Percentiles rank a stretch among this genome's conserved stretches.
These are phyloP conservation scores for Pontederia crassipes DNA, from an alignment of 176 grass and related monocot species.

Conservation along the genomic window DNA sequence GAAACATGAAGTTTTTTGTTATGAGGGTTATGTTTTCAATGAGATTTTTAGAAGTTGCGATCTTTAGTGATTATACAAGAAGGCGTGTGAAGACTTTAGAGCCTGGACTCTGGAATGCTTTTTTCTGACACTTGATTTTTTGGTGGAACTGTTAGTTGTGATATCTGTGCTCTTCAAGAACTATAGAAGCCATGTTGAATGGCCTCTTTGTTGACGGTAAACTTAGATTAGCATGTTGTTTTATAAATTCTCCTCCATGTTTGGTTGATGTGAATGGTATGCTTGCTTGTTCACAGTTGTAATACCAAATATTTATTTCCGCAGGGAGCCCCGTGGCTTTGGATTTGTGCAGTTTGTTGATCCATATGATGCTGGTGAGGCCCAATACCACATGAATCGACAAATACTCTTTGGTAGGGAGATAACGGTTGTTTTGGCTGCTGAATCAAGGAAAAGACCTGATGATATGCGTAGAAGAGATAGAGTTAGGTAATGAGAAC, in stretches of 20 bases:
- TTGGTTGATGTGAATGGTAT: constrained; percentile 16
- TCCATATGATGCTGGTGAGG: constrained; percentile 75
- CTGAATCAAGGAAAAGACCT: constrained; percentile 81
- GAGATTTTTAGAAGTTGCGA: too few species aligned
- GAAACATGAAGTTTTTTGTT: too few species aligned
- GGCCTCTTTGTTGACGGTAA: constrained; percentile 37
- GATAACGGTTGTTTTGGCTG: constrained; percentile 93
- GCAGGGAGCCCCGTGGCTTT: constrained; percentile 84
- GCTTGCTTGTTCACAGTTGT: constrained; percentile 2
- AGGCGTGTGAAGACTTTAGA: constrained; percentile 45
- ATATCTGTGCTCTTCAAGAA: constrained; percentile 44
- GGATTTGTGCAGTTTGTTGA: constrained; percentile 94
- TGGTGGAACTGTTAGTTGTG: constrained; percentile 55
- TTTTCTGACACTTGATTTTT: constrained; percentile 53
- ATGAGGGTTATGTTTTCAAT: too few species aligned
- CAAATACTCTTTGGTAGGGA: constrained; percentile 81
- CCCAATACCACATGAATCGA: constrained; percentile 97
- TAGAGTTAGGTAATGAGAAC: constrained; percentile 35
- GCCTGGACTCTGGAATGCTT: constrained; percentile 38
- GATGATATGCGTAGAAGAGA: constrained; percentile 78
- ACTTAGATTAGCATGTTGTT: constrained; percentile 13
- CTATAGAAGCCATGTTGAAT: constrained; percentile 28
- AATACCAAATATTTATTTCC: constrained; percentile 14
- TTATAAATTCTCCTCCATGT: constrained; percentile 13
- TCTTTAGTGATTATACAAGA: constrained; percentile 35